Conservation (phyloP, 2,329 filamentous ascomycete genomes). For the Emergomyces africanus region DNA sequence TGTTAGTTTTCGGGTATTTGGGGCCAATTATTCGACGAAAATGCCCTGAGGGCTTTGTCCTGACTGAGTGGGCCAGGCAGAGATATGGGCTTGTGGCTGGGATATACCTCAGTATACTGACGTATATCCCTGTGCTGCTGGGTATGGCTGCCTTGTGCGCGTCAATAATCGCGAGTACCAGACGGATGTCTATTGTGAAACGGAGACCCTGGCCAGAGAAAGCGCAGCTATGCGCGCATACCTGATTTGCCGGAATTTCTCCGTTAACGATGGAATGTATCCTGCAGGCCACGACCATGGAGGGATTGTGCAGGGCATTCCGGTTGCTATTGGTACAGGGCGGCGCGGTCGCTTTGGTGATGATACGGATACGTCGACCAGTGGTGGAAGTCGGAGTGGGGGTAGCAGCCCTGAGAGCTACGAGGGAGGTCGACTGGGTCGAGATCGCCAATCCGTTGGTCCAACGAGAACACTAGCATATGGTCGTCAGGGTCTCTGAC, state of each 20-base stretch:
- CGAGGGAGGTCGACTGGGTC: slow-evolving; percentile 14
- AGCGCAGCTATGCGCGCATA: slow-evolving; percentile 93
- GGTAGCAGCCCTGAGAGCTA: slow-evolving; percentile 40
- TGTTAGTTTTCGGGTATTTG: slow-evolving; percentile 60
- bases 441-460: slow-evolving; percentile 12
- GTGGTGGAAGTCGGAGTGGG: slow-evolving; percentile 39
- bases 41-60: slow-evolving; percentile 70
- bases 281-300: slow-evolving; percentile 43
- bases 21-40: slow-evolving; percentile 67
- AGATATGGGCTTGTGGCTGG: slow-evolving; percentile 58
- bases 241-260: slow-evolving; percentile 96
- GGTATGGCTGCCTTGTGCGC: slow-evolving; percentile 79
- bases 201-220: slow-evolving; percentile 72
- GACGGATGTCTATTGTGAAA: slow-evolving; percentile 74
- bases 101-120: slow-evolving; percentile 64
- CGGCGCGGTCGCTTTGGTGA: slow-evolving; percentile 39
- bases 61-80: slow-evolving; percentile 74
- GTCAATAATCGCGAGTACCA: slow-evolving; percentile 97
- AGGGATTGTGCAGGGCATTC: slow-evolving; percentile 46
- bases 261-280: slow-evolving; percentile 87
- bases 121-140: slow-evolving; percentile 56
- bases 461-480: slow-evolving; percentile 18
- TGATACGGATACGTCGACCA: slow-evolving; percentile 30
- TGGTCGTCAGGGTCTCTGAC: slow-evolving; percentile 9
- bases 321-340: slow-evolving; percentile 52